A percentile compares a stretch with the other conserved stretches of the same genome.
Conservation (phyloP, 1,284 basidiomycete species). For the Microstroma glucosiphilum region DNA sequence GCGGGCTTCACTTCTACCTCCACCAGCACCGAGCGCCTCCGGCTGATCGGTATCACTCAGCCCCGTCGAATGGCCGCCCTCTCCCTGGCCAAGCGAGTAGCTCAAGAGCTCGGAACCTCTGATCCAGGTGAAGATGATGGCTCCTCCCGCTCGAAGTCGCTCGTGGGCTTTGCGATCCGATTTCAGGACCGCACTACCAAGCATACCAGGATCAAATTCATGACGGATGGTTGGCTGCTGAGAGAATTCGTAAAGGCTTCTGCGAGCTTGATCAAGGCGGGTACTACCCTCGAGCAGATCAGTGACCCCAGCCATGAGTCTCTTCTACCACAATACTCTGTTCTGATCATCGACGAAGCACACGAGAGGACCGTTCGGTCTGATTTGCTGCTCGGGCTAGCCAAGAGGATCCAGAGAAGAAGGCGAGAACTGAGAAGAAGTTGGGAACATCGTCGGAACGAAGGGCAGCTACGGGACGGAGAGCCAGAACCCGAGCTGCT, state of each 20-base stretch:
- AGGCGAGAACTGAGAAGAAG: constrained; percentile 56
- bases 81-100: constrained; percentile 81
- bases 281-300: neutral
- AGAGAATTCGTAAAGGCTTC: constrained; percentile 69
- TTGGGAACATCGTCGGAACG: constrained; percentile 17
- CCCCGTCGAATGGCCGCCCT: constrained; percentile 90
- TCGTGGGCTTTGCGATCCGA: constrained; percentile 89
- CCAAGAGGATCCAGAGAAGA: constrained; percentile 59
- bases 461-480: constrained; percentile 40
- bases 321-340: constrained; percentile 63
- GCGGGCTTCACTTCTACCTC: constrained; percentile 53
- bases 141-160: constrained; percentile 20
- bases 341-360: constrained; percentile 91
- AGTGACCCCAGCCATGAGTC: constrained; percentile 56
- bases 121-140: constrained; percentile 25
- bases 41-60: constrained; percentile 64
- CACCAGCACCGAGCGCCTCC: constrained; percentile 43
- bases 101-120: constrained; percentile 66
- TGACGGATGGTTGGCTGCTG: constrained; percentile 94
- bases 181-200: constrained; percentile 75
- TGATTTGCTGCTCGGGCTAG: constrained; percentile 82
- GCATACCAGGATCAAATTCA: constrained; percentile 78
- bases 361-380: constrained; percentile 93
- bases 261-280: constrained; percentile 41
- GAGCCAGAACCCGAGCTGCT: constrained; percentile 54